These are phyloP conservation scores for Syzygium aqueum DNA, from an alignment of 345 rosid species.

Conservation along the genomic window DNA sequence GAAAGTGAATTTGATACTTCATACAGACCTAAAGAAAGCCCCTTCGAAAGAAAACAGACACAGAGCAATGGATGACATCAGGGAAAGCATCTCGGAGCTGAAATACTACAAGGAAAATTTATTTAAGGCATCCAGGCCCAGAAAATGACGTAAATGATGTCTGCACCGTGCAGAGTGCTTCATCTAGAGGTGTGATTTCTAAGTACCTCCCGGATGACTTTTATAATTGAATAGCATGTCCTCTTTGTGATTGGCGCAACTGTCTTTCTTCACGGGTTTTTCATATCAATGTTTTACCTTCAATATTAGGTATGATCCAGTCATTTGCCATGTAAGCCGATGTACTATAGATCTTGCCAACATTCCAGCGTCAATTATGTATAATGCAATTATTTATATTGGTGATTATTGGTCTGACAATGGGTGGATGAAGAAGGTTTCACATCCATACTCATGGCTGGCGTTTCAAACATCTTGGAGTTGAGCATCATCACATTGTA, in stretches of 20 bases:
- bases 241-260: not conserved
- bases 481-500: not conserved
- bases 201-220: not conserved
- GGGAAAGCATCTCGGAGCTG: conserved; percentile 76
- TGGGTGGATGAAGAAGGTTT: not conserved
- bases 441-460: not conserved
- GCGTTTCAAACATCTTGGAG: not conserved
- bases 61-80: conserved; percentile 84
- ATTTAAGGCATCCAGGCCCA: conserved; percentile 38
- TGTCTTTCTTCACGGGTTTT: not conserved
- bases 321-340: not conserved
- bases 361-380: not conserved
- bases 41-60: conserved; percentile 69
- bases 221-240: not conserved
- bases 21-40: conserved; percentile 45
- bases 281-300: not conserved
- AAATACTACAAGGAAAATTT: conserved; percentile 66
- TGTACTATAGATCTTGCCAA: not conserved
- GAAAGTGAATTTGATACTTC: not conserved
- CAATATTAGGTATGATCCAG: not conserved
- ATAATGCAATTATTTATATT: not conserved
- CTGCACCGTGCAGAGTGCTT: not conserved
- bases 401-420: not conserved
- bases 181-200: not conserved
- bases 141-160: conserved; percentile 19